phyloP scores from a whole-genome alignment of 164 flowering plant species.

The Sedum album region DNA sequence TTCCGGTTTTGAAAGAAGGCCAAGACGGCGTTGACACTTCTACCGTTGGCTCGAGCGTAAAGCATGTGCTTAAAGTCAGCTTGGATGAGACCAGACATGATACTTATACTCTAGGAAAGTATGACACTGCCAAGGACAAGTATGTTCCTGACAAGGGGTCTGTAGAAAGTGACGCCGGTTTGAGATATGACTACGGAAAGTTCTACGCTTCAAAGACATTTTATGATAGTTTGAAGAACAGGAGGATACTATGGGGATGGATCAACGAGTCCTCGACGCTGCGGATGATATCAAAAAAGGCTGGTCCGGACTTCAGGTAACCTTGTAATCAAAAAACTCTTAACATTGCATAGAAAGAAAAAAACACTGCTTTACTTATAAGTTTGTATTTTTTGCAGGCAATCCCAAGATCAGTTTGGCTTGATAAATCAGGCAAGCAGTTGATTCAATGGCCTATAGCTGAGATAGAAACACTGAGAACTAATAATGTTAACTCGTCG shows the following conservation, averaged over 20 bases:
- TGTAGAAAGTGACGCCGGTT: constrained; percentile 13
- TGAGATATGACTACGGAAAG: constrained; percentile 59
- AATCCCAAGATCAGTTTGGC: constrained; percentile 25
- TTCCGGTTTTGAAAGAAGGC: constrained; percentile 29
- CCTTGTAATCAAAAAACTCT: background rate
- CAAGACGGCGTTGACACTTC: constrained; percentile 39
- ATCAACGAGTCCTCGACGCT: constrained; percentile 33
- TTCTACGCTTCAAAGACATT: constrained; percentile 62
- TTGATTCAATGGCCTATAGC: constrained; percentile 29
- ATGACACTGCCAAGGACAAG: constrained; percentile 19
- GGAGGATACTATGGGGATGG: constrained; percentile 57
- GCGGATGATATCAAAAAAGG: constrained; percentile 31
- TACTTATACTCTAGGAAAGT: constrained; percentile 35
- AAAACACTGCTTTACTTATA: too few relatives aligned
- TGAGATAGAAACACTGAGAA: constrained; percentile 23
- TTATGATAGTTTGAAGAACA: constrained; percentile 27
- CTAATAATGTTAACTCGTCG: constrained; percentile 2
- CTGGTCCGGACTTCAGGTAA: constrained; percentile 60
- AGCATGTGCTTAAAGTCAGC: constrained; percentile 45
- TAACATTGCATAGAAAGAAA: too few relatives aligned
- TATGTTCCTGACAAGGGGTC: constrained; percentile 31
- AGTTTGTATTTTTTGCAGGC: constrained; percentile 22
- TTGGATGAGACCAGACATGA: constrained; percentile 32
- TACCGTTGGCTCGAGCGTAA: constrained; percentile 13
- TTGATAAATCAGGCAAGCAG: constrained; percentile 27